These are phyloP conservation scores for Nemania sp. DNA, from an alignment of 2,329 filamentous ascomycete species.

Conservation along the genomic window DNA sequence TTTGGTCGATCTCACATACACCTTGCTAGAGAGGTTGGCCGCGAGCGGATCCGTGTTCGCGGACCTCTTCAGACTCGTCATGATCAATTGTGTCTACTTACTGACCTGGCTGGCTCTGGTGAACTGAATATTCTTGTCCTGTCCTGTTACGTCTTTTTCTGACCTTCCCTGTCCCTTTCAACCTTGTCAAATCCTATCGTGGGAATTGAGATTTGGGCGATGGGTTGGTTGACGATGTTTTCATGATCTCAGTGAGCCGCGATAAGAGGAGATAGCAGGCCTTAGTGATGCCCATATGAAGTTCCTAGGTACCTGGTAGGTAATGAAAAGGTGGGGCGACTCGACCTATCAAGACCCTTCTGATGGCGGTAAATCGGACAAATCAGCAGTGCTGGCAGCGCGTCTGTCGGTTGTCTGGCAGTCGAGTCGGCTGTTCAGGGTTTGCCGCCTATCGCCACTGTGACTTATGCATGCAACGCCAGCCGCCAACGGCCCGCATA, in stretches of 20 bases:
- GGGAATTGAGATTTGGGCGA: background rate
- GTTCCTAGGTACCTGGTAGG: background rate
- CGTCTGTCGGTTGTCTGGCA: constrained; percentile 25
- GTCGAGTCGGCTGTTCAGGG: constrained; percentile 17
- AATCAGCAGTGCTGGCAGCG: constrained; percentile 29
- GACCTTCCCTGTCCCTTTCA: too few relatives aligned
- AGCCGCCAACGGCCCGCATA: constrained; percentile 23
- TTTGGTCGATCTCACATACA: constrained; percentile 92
- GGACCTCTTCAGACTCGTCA: constrained; percentile 69
- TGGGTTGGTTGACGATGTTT: background rate
- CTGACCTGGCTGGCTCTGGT: background rate
- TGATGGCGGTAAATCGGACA: constrained; percentile 28
- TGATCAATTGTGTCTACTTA: constrained; percentile 43
- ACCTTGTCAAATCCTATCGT: background rate
- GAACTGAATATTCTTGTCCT: background rate
- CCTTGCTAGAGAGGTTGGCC: constrained; percentile 88
- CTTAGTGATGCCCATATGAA: too few relatives aligned
- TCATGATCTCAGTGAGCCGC: background rate
- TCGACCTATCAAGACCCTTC: background rate
- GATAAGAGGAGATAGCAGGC: constrained; percentile 12
- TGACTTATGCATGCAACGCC: background rate
- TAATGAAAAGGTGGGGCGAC: background rate
- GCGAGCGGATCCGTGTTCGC: constrained; percentile 58
- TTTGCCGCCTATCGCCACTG: constrained; percentile 23
- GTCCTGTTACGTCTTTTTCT: too few relatives aligned